A percentile compares a stretch with the other conserved stretches of the same genome.
These are phyloP conservation scores for Fusarium palustre DNA, from an alignment of 2,329 filamentous ascomycete species.

Conservation along the genomic window DNA sequence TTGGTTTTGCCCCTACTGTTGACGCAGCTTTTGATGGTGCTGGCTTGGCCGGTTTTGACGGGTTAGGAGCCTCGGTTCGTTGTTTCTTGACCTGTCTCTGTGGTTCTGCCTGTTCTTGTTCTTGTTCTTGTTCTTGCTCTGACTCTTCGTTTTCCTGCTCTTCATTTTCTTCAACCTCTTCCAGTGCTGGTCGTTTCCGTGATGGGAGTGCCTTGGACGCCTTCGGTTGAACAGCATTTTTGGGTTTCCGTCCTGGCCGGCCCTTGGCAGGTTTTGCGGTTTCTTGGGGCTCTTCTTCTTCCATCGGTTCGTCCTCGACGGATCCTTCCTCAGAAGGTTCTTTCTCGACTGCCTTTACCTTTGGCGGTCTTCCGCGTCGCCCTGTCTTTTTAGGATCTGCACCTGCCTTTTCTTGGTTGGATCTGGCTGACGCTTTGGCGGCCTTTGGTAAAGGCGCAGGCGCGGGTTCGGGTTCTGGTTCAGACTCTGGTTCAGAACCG, in stretches of 20 bases:
- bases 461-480: constrained; percentile 26
- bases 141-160: constrained; percentile 27
- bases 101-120: constrained; percentile 42
- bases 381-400: constrained; percentile 14
- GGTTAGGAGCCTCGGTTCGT: constrained; percentile 42
- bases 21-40: constrained; percentile 17
- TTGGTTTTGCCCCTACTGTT: constrained; percentile 43
- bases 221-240: constrained; percentile 30
- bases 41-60: constrained; percentile 40
- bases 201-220: constrained; percentile 18
- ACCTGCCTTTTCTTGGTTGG: not conserved
- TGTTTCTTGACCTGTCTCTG: constrained; percentile 45
- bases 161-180: constrained; percentile 34
- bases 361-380: constrained; percentile 42
- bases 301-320: constrained; percentile 15
- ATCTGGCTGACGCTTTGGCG: constrained; percentile 18
- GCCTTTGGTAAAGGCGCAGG: constrained; percentile 1
- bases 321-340: constrained; percentile 25
- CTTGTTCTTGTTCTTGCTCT: constrained; percentile 44
- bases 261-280: constrained; percentile 4
- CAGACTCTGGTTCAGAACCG: constrained; percentile 30
- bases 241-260: constrained; percentile 33
- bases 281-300: constrained; percentile 20
- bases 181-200: constrained; percentile 34
- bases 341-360: constrained; percentile 26